Conservation (phyloP, 2,329 filamentous ascomycete species). For the Arthrobotrys pseudoclavata region DNA sequence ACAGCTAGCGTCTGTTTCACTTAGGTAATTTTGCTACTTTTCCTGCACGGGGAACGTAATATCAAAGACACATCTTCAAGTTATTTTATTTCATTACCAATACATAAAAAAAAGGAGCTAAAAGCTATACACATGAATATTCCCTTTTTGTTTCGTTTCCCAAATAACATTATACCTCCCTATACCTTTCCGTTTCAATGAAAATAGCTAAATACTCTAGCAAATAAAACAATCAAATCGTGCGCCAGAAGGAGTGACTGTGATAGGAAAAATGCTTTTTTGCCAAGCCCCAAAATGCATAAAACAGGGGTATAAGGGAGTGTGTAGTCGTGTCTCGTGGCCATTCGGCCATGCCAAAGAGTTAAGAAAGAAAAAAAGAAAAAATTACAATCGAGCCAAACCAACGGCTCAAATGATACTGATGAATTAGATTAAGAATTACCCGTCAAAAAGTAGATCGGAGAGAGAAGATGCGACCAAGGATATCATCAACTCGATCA, state of each 20-base stretch:
- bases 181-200: not conserved
- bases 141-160: conserved; percentile 11
- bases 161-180: conserved; percentile 26
- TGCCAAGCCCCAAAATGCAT: conserved; percentile 10
- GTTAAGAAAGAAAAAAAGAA: not conserved
- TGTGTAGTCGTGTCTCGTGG: conserved; percentile 12
- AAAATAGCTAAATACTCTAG: not conserved
- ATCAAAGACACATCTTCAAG: conserved; percentile 1
- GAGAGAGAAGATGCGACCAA: not conserved
- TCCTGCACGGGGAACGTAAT: not conserved
- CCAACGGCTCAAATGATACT: conserved; percentile 11
- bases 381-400: not conserved
- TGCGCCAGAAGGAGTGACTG: conserved; percentile 25
- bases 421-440: conserved; percentile 39
- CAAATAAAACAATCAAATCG: not conserved
- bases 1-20: not conserved
- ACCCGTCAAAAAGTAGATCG: conserved; percentile 3
- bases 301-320: conserved; percentile 12
- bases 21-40: not conserved
- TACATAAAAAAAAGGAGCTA: conserved; percentile 4
- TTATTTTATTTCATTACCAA: conserved; percentile 27
- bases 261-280: conserved; percentile 25
- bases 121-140: conserved; percentile 34
- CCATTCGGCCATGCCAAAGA: conserved; percentile 6
- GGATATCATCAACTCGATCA: conserved; percentile 21